Conservation (phyloP, 257 asterid species). For the Solanum pimpinellifolium region DNA sequence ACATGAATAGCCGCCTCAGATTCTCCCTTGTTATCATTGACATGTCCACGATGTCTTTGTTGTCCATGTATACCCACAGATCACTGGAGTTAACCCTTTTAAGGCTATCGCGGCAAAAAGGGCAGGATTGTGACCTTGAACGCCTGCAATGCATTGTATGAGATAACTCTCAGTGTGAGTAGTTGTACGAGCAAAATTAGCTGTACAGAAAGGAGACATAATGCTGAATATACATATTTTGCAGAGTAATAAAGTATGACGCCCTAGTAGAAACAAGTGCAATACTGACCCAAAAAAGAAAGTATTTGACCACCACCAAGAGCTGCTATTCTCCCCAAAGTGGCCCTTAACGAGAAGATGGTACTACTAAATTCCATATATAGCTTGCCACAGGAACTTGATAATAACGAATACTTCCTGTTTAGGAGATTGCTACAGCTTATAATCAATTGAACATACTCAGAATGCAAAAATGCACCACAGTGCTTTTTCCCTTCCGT, state of each 20-base stretch:
- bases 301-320: not conserved
- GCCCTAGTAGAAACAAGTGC: not conserved
- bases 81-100: conserved; percentile 80
- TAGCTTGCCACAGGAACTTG: not conserved
- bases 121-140: conserved; percentile 86
- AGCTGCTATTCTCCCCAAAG: not conserved
- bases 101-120: conserved; percentile 91
- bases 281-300: not conserved
- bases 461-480: not conserved
- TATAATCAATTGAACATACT: not conserved
- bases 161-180: not conserved
- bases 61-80: conserved; percentile 78
- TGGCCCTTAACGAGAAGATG: not conserved
- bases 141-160: conserved; percentile 43
- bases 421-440: not conserved
- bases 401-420: not conserved
- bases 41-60: conserved; percentile 62
- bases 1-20: conserved; percentile 78
- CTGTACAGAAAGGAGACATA: not conserved
- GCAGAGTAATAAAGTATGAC: not conserved
- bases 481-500: not conserved
- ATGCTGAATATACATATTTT: not conserved
- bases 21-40: conserved; percentile 66
- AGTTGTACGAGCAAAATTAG: not conserved
- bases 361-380: not conserved